phyloP scores from a whole-genome alignment of 768 basidiomycete genomes.

The Termitomyces sp. region DNA sequence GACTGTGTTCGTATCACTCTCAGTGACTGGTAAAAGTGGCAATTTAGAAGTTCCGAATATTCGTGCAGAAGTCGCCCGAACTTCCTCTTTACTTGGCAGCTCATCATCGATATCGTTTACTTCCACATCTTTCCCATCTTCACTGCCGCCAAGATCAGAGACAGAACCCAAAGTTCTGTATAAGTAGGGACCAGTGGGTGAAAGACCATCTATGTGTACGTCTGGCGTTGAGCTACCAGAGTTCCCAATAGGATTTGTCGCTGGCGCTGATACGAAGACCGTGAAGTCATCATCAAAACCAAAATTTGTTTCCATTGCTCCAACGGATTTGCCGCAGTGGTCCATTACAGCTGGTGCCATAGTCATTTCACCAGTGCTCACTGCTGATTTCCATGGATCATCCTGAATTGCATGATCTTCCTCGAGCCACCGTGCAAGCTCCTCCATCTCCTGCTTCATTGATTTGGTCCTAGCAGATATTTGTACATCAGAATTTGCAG shows the following conservation, averaged over 20 bases:
- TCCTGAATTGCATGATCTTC: conserved; percentile 34
- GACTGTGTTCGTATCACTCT: not conserved
- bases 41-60: conserved; percentile 39
- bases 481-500: conserved; percentile 11
- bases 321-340: not conserved
- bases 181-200: conserved; percentile 16
- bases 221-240: conserved; percentile 20
- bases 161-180: conserved; percentile 55
- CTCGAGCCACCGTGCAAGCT: conserved; percentile 59
- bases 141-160: conserved; percentile 52
- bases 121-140: conserved; percentile 23
- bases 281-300: conserved; percentile 80
- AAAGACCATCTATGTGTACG: conserved; percentile 15
- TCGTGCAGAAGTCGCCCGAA: conserved; percentile 39
- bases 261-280: conserved; percentile 63
- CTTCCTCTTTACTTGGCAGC: conserved; percentile 45
- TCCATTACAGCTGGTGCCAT: conserved; percentile 22
- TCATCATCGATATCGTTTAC: conserved; percentile 23
- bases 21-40: not conserved
- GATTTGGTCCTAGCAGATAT: conserved; percentile 24
- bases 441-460: conserved; percentile 49
- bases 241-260: conserved; percentile 13
- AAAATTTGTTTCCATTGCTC: conserved; percentile 8
- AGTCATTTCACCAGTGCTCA: conserved; percentile 22
- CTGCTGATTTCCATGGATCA: conserved; percentile 37